Evolutionary conservation across 768 basidiomycete genomes (phyloP).

Genomic region (Pleurotus giganteus): DNA sequence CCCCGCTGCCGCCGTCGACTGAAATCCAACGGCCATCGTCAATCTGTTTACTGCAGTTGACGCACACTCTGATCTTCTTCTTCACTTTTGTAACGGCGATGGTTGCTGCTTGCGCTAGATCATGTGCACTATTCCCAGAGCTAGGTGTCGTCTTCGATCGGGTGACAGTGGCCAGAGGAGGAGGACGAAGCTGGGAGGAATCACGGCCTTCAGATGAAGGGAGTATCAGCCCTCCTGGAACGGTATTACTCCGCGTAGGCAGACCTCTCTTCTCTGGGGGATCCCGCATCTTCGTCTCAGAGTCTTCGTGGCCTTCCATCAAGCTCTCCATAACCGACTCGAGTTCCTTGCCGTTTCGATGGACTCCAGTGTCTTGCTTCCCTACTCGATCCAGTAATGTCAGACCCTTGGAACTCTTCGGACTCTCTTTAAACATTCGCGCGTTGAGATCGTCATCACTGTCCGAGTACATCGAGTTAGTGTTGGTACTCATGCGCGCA

Average conservation of each 20-base stretch:
- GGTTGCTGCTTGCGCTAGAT: not conserved
- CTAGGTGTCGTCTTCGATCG: not conserved
- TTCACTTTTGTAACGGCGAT: constrained; percentile 22
- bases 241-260: not conserved
- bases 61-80: constrained; percentile 51
- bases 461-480: constrained; percentile 7
- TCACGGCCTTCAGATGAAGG: constrained; percentile 39
- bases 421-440: not conserved
- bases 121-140: constrained; percentile 1
- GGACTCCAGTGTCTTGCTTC: not conserved
- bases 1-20: constrained; percentile 68
- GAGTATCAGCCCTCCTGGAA: constrained; percentile 25
- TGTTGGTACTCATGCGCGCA: not conserved
- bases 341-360: constrained; percentile 18
- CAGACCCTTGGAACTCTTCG: not conserved
- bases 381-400: not conserved
- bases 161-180: constrained; percentile 49
- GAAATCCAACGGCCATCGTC: constrained; percentile 82
- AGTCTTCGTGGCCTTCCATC: constrained; percentile 36
- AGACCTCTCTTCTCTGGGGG: not conserved
- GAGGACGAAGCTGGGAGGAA: constrained; percentile 52
- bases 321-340: constrained; percentile 52
- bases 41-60: constrained; percentile 66
- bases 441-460: constrained; percentile 1
- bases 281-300: constrained; percentile 14